phyloP scores from a whole-genome alignment of 1,139 yeast genomes.

The Casaregolazyma lundiana region DNA sequence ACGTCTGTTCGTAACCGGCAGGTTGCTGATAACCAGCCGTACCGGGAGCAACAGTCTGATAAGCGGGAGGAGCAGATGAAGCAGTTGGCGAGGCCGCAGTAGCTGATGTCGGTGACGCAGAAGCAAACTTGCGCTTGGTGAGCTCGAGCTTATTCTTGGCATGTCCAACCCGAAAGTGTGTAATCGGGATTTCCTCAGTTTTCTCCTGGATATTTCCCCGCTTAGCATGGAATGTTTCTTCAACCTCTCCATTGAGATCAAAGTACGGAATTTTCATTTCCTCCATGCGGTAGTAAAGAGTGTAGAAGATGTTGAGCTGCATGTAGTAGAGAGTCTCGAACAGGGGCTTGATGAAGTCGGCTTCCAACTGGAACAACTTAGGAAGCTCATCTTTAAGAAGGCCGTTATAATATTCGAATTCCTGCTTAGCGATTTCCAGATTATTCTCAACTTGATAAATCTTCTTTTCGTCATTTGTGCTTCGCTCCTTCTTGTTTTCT shows the following conservation, averaged over 20 bases:
- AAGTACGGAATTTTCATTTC: constrained; percentile 96
- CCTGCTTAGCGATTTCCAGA: constrained; percentile 87
- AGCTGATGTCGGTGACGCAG: constrained; percentile 38
- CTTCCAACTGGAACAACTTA: constrained; percentile 76
- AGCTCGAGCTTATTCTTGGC: constrained; percentile 80
- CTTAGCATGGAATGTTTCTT: constrained; percentile 71
- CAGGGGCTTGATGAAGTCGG: constrained; percentile 86
- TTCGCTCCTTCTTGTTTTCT: constrained; percentile 77
- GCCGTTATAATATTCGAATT: constrained; percentile 91
- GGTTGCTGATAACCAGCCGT: constrained; percentile 28
- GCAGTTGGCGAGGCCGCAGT: constrained; percentile 30
- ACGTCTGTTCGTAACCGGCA: no score
- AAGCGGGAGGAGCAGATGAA: constrained; percentile 20
- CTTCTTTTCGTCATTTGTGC: constrained; percentile 85
- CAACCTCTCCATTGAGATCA: constrained; percentile 75
- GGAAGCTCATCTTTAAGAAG: constrained; percentile 90
- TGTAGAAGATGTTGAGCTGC: constrained; percentile 96
- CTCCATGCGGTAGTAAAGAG: constrained; percentile 84
- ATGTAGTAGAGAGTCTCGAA: constrained; percentile 92
- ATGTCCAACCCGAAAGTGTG: constrained; percentile 86
- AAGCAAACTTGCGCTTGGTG: constrained; percentile 71
- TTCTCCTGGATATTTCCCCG: constrained; percentile 89
- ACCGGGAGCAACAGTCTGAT: constrained; percentile 29
- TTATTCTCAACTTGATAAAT: constrained; percentile 87
- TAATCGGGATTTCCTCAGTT: constrained; percentile 78